Evolutionary conservation across 1,139 yeast species (phyloP), one percentile per base, ranked within the genome.

Genomic region (Geotrichum phurueaensis): DNA sequence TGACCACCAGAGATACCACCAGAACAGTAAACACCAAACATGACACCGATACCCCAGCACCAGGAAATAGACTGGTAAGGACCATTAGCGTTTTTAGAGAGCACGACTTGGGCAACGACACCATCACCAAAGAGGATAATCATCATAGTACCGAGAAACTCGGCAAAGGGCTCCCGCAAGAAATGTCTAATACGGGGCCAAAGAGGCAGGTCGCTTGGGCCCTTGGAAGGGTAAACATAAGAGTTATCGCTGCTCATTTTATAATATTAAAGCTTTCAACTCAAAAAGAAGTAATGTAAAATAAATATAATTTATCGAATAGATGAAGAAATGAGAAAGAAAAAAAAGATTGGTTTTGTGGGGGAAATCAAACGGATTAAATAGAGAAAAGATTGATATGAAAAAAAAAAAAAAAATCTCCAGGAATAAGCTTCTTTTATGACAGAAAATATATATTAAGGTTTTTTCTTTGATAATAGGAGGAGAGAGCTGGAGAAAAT

Each of bases 1-100:
- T 71, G 75, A n/a, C 73, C 75, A 25, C 74, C 75, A 18, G 72
- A 69, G 51, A 68, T 62, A 23, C 74, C 73, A 56, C 73, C 74
- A 18, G 71, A 61, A 43, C 64, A 60, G 53, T 67, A 66, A 73
- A 79, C 66, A 25, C 83, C 84, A 67, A 80, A 68, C 67, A 79
- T 78, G 60, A 79, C 83, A 1, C 82, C 84, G 49, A 79, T 74
- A 54, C 81, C 84, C 83, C 83, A 81, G 31, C 79, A 75, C 61
- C 79, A 69, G 9, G 79, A 77, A 60, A 80, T 71, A 25, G 77
- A 74, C 56, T 75, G 77, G 60, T 75, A 76, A 53, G 74, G 71
- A 66, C 83, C 83, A 36, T 75, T 74, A 3, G 66, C 62, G 36
- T 73, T 73, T 4, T 64, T 59, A 3, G 80, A 75, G 13, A 75